Base-by-base conservation (phyloP, 2,329 filamentous ascomycete genomes). In the Exophiala sideris region DNA sequence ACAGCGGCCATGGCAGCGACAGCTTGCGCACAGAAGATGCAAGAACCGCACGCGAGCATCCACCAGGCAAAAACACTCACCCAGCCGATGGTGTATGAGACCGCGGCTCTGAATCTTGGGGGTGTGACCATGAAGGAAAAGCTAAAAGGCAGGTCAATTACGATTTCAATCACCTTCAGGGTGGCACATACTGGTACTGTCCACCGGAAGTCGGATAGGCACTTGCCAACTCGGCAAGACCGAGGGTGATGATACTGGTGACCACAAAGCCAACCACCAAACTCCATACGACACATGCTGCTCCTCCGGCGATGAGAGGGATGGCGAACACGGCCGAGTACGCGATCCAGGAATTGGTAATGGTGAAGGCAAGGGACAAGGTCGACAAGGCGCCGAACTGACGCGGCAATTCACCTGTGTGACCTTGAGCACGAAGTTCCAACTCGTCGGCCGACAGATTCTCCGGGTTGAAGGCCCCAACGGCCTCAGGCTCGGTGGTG, bases 281-380 rank as follows among this genome's bases (percentile, higher is more conserved):
- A 3, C 62, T 64, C 20, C 55, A 66, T n/a, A 68, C 48, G 10
- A 66, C 59, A 5, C 50, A 58, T 32, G 62, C 59, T 7, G 62
- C 55, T 16, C 66, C 67, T 3, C 67, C 68, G 33, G 60, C 54
- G 6, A 56, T 21, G 3, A 69, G 49, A 33, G 59, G 57, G 10
- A 57, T 59, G 7, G 56, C 52, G 18, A 66, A 59, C 12, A 52
- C 61, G 7, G 60, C 61, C n/a, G 61, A 54, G 46, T 68, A 70
- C 3, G 62, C 67, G 8, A 67, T 48, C 68, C 68, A 70, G 6
- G 65, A 66, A 48, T 70, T 70, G 6, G 66, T 68, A 41, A 68
- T 67, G 36, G 57, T 64, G 44, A 66, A 67, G 11, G 59, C 65
- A 9, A 68, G 58, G 8, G 65, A 59, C 24, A 67, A 41, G 7